Evolutionary conservation across 768 basidiomycete species (phyloP).

Genomic region (Boletus edulis): DNA sequence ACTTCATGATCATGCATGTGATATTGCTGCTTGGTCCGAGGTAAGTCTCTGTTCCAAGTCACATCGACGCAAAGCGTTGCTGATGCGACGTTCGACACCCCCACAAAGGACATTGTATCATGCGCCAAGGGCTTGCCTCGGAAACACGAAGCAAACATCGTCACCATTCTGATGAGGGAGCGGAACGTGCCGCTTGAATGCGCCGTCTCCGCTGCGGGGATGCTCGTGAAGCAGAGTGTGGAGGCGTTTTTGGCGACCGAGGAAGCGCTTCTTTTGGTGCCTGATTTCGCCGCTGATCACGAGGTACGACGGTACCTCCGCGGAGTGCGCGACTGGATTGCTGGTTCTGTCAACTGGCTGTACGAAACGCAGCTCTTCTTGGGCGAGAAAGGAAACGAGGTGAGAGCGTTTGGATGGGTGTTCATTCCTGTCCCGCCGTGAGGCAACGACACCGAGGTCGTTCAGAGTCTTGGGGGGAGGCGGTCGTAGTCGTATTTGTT

Average conservation of each 20-base stretch:
- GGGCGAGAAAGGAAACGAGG: conserved; percentile 54
- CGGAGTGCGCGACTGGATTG: conserved; percentile 54
- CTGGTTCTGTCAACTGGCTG: conserved; percentile 60
- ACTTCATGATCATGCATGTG: conserved; percentile 41
- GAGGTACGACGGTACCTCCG: conserved; percentile 41
- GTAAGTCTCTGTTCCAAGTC: conserved; percentile 31
- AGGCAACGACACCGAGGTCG: neutral
- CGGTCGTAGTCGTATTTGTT: conserved; percentile 1
- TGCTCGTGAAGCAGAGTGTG: conserved; percentile 27
- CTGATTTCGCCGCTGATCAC: conserved; percentile 13
- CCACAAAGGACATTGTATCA: conserved; percentile 55
- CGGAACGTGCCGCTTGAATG: conserved; percentile 46
- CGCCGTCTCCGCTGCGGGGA: conserved; percentile 32
- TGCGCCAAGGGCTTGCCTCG: conserved; percentile 47
- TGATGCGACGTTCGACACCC: neutral
- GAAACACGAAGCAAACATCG: conserved; percentile 41
- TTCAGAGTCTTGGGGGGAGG: neutral
- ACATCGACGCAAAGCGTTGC: too few relatives aligned
- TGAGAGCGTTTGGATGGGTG: conserved; percentile 62
- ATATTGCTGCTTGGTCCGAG: conserved; percentile 53
- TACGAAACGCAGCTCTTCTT: conserved; percentile 65
- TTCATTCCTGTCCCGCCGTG: conserved; percentile 37
- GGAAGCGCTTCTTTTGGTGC: conserved; percentile 15
- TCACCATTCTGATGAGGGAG: conserved; percentile 47
- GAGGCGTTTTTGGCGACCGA: conserved; percentile 28